A percentile compares a stretch with the other conserved stretches of the same genome.
Evolutionary conservation across 768 basidiomycete genomes (phyloP).

Genomic region (Amanita exitialis): DNA sequence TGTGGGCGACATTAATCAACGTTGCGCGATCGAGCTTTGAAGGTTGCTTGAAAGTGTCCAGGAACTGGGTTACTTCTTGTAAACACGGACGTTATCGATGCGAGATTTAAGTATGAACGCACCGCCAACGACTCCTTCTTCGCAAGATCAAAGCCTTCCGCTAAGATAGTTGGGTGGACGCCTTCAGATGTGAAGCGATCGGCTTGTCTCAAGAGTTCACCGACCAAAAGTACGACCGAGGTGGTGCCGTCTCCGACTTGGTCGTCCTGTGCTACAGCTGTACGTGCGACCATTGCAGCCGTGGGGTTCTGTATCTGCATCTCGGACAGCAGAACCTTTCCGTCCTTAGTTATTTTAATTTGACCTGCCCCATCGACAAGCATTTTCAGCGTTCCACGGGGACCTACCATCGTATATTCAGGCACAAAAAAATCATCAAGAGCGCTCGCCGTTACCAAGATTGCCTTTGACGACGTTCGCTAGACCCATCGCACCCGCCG

Average conservation of each 20-base stretch:
- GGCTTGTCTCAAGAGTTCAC: conserved; percentile 92
- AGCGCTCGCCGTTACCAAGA: conserved; percentile 51
- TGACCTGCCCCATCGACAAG: conserved; percentile 96
- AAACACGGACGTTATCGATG: conserved; percentile 5
- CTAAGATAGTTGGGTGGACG: conserved; percentile 95
- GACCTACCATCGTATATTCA: conserved; percentile 40
- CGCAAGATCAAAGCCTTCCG: conserved; percentile 91
- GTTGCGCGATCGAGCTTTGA: conserved; percentile 79
- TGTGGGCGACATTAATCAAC: conserved; percentile 87
- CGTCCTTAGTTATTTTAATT: conserved; percentile 99
- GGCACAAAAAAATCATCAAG: conserved; percentile 5
- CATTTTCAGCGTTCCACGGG: conserved; percentile 98
- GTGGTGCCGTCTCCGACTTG: conserved; percentile 99
- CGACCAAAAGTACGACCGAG: conserved; percentile 91
- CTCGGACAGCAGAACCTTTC: conserved; percentile 95
- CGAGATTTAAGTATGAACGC: conserved; percentile 19
- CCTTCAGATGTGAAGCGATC: conserved; percentile 98
- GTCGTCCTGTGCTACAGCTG: conserved; percentile 97
- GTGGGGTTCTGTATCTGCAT: conserved; percentile 99
- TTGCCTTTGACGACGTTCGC: conserved; percentile 97
- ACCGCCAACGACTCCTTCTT: conserved; percentile 91
- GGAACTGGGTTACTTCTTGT: conserved; percentile 49
- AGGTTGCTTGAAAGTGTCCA: conserved; percentile 81
- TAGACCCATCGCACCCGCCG: conserved; percentile 92
- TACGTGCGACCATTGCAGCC: conserved; percentile 97